Evolutionary conservation across 2,329 filamentous ascomycete genomes (phyloP).

Genomic region (Emergomyces orientalis): DNA sequence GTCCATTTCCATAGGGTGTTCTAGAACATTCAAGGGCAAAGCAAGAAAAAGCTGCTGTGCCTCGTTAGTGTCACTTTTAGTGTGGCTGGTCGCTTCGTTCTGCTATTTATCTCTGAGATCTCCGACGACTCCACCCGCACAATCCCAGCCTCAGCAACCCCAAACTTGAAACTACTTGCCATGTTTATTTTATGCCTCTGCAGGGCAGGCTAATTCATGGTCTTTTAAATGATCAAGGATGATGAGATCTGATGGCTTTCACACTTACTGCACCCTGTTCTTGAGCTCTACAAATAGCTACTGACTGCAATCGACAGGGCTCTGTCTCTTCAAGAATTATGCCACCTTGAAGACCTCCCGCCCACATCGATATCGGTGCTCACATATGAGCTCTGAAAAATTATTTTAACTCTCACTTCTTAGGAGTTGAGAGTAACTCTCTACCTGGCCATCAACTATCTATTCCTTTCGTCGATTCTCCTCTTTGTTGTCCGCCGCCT

Average conservation of each 20-base stretch:
- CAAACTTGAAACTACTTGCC: not conserved
- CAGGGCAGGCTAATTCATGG: not conserved
- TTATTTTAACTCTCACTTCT: not conserved
- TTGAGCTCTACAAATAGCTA: not conserved
- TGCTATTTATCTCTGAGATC: not conserved
- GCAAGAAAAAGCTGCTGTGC: not conserved
- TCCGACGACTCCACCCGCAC: not conserved
- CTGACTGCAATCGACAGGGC: not conserved
- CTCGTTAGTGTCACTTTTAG: not conserved
- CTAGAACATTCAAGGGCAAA: not conserved
- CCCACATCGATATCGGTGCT: not conserved
- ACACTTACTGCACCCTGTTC: not conserved
- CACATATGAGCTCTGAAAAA: not conserved
- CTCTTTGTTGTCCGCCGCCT: not conserved
- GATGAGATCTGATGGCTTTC: not conserved
- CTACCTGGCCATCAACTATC: not conserved
- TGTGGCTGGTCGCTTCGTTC: not conserved
- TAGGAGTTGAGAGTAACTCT: not conserved
- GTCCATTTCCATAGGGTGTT: not conserved
- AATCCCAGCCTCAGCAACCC: not conserved
- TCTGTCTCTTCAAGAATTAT: conserved; percentile 1
- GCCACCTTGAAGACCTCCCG: not conserved
- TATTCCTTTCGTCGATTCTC: not conserved
- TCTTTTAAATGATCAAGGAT: not conserved
- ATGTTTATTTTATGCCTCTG: not conserved